Evolutionary conservation across 805 yeast genomes (phyloP).

Genomic region (Cyberlindnera xylosilytica): DNA sequence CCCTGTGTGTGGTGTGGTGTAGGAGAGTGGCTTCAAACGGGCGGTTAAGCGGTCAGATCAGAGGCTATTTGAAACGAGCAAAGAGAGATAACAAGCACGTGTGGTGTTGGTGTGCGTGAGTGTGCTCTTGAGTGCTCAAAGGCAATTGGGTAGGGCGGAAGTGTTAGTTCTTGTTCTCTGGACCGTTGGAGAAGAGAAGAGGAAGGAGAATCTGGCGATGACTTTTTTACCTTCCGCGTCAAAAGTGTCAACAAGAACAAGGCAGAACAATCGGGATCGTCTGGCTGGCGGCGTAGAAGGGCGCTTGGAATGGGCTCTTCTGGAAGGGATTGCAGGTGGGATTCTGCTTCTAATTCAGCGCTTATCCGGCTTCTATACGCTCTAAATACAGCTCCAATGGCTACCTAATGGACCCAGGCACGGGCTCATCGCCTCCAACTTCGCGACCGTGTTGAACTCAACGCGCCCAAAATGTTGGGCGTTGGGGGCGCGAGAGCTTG

Average conservation of each 20-base stretch:
- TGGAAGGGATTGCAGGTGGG: background rate
- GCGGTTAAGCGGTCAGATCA: constrained; percentile 1
- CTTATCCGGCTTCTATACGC: no score
- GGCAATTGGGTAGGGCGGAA: constrained; percentile 7
- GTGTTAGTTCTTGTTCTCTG: constrained; percentile 1
- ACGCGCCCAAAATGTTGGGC: constrained; percentile 19
- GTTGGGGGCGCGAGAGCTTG: constrained; percentile 12
- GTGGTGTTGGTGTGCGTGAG: constrained; percentile 5
- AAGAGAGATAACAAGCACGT: background rate
- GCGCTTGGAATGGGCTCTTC: background rate
- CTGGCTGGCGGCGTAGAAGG: background rate
- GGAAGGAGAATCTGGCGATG: constrained; percentile 12
- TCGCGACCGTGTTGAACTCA: constrained; percentile 8
- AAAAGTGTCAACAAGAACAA: constrained; percentile 11
- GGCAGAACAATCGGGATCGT: background rate
- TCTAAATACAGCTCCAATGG: no score
- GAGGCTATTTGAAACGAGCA: background rate
- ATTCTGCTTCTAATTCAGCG: background rate
- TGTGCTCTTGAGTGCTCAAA: background rate
- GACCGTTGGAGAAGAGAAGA: background rate
- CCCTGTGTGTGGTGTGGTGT: constrained; percentile 6
- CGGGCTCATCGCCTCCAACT: constrained; percentile 1
- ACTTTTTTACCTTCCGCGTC: constrained; percentile 12
- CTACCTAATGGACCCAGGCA: no score
- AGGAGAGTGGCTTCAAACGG: background rate